Base-by-base conservation (phyloP, 352 stramenopile genomes). In the Pythium phragmiticola region DNA sequence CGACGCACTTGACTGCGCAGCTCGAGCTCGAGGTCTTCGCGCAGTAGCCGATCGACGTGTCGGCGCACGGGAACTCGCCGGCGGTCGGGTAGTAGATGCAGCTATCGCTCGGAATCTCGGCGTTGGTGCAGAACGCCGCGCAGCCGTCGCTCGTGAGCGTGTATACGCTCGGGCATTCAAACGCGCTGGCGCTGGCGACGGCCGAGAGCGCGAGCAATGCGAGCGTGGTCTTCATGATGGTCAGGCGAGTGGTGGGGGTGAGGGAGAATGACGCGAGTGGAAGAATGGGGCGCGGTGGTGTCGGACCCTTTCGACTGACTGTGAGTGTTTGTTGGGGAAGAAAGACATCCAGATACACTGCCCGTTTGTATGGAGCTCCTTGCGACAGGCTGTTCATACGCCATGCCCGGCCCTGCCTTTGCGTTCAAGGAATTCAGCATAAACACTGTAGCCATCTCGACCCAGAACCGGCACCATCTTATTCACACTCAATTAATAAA, bases 11-110 rank as follows among this genome's bases (percentile, higher is more conserved):
- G 34, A 63, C 61, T 6, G 47, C 42, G 39, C 61, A 68, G 6
- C n/a, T 37, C 1, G 53, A 36, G 30, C 55, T 61, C 14, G 51
- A 54, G 2, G 61, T 68, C 17, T 33, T 8, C 9, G 49, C 33
- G 61, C 61, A 68, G 61, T 68, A 68, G 30, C 61, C 61, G 21
- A 68, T 57, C 13, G 61, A 68, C 19, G 61, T 59, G 36, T 63
- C 48, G 28, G 61, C 61, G 45, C 61, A 68, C 11, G 45, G 45
- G 7, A 48, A 58, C 33, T 54, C 47, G 46, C 61, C 47, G 12
- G 45, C 17, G 13, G 61, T 36, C 17, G 61, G 61, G 61, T 63
- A 68, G 61, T 59, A 63, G 37, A 68, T 57, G 61, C 61, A 68
- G 45, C 53, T 30, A 39, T 62, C 61, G 45, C 61, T 68, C 12